Evolutionary conservation across 495 filamentous ascomycete species (phyloP).

Genomic region (Xylaria bambusicola): DNA sequence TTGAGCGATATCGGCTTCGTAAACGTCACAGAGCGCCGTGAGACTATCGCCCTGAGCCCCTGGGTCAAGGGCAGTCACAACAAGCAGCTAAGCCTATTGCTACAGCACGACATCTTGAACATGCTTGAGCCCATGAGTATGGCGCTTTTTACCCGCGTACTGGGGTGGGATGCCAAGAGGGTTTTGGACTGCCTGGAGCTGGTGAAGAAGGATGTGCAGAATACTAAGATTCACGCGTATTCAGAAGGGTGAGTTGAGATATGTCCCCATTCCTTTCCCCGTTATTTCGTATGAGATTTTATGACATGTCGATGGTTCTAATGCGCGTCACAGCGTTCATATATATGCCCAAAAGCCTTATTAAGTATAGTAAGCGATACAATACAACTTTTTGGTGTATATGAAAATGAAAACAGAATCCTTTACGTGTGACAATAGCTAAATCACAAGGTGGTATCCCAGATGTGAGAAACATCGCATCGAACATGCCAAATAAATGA

Average conservation of each 20-base stretch:
- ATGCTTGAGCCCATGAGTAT: constrained; percentile 22
- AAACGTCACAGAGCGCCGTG: constrained; percentile 21
- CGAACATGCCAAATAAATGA: constrained; percentile 1
- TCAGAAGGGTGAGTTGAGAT: constrained; percentile 10
- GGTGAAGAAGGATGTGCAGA: constrained; percentile 16
- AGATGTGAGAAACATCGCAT: too few species aligned
- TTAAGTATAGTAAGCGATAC: too few species aligned
- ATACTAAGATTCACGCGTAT: constrained; percentile 21
- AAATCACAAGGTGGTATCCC: too few species aligned
- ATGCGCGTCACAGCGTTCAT: constrained; percentile 2
- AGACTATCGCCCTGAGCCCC: constrained; percentile 21
- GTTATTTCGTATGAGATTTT: too few species aligned
- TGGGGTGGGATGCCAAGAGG: constrained; percentile 21
- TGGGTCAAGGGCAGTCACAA: constrained; percentile 27
- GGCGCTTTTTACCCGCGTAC: constrained; percentile 21
- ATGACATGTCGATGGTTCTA: too few species aligned
- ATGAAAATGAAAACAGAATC: too few species aligned
- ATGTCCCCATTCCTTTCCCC: too few species aligned
- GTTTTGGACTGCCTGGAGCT: constrained; percentile 12
- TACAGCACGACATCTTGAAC: constrained; percentile 12
- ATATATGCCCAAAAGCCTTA: constrained; percentile 7
- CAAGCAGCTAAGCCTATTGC: constrained; percentile 26
- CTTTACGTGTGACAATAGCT: too few species aligned
- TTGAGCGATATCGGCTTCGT: constrained; percentile 24
- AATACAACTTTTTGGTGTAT: too few species aligned